Base-by-base conservation (phyloP, 1,139 yeast species). In the Suhomyces maxii region DNA sequence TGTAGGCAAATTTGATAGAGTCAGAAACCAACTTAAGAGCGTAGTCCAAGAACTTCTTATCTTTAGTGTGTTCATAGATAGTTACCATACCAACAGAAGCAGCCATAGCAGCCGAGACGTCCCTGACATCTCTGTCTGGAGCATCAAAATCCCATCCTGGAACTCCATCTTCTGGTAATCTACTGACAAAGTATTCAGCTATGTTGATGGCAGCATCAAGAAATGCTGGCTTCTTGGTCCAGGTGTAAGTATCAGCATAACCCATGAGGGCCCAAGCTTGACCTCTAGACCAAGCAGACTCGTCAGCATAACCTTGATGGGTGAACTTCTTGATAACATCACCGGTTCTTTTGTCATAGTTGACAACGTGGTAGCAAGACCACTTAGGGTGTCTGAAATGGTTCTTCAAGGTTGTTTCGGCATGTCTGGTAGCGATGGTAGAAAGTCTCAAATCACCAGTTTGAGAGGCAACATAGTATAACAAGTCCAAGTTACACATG, bases 131-230 rank as follows among this genome's bases (percentile, higher is more conserved):
- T 3, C 53, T 51, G 28, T 53, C 53, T 7, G 67, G 67, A 11
- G 67, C 65, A 47, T 57, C 61, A 47, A 63, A 63, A 45, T 63
- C 67, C 68, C 67, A 63, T 32, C 50, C 46, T 6, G 64, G 64
- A 5, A 60, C 63, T 5, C 66, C 67, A 47, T 60, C 63, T 14
- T 51, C 56, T 2, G 52, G 46, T 13, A 63, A 48, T 12, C 55
- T 52, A n/a, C 54, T 41, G 14, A 61, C 18, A 41, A 61, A 63
- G 40, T 50, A 58, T 12, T 60, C 59, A 2, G 58, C 51, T 11
- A 57, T 40, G 12, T 50, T 47, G 31, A 52, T 54, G 7, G 67
- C 56, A 2, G 60, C 63, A 23, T 60, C 59, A 34, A 61, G 53
- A 49, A 58, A 63, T 40, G 53, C 53, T 7, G 42, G 33, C 32